A percentile compares a stretch with the other conserved stretches of the same genome.
phyloP scores from a whole-genome alignment of 78 protist genomes.

The Dictyostelium purpureum region DNA sequence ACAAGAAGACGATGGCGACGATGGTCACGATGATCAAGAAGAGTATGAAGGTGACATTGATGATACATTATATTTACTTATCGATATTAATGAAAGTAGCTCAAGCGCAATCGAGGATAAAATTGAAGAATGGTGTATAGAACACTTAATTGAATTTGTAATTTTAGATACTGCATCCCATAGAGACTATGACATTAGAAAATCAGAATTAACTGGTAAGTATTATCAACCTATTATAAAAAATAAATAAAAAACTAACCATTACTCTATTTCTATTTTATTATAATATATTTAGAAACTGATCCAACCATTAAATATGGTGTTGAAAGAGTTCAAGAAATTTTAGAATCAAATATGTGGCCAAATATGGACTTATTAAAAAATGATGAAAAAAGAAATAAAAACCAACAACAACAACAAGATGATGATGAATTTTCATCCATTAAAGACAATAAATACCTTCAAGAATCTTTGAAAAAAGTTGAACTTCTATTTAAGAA shows the following conservation, averaged over 20 bases:
- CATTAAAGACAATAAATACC: background rate
- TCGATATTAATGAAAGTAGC: background rate
- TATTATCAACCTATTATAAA: background rate
- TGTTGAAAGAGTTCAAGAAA: slow-evolving; percentile 32
- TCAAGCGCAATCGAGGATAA: background rate
- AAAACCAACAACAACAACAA: background rate
- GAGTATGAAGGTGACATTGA: background rate
- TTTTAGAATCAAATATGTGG: slow-evolving; percentile 58
- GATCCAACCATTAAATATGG: slow-evolving; percentile 64
- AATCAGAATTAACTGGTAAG: background rate
- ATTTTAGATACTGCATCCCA: slow-evolving; percentile 4
- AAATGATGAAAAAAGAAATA: background rate
- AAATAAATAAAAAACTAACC: background rate
- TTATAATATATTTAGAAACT: background rate
- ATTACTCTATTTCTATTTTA: background rate
- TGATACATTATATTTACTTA: slow-evolving; percentile 10
- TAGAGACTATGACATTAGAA: slow-evolving; percentile 17
- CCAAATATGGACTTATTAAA: background rate
- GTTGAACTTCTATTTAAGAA: background rate
- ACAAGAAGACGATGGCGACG: background rate
- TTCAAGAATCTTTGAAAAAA: slow-evolving; percentile 1
- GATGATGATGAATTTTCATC: background rate
- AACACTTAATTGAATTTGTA: slow-evolving; percentile 21
- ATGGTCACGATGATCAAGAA: background rate
- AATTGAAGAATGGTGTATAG: slow-evolving; percentile 57